Base-by-base conservation (phyloP, 306 rosid genomes). In the Pyrus communis region DNA sequence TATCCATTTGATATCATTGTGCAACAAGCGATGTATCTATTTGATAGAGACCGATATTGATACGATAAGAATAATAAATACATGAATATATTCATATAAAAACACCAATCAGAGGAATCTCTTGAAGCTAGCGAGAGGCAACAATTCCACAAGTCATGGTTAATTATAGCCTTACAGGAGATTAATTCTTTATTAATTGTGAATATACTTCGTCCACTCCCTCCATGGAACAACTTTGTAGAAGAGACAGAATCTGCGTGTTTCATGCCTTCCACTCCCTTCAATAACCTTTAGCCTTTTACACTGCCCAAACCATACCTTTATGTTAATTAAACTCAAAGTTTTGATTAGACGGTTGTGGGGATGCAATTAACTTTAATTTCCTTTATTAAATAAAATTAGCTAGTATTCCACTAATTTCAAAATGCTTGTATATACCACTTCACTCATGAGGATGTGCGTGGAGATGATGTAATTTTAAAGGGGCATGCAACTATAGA, bases 281-380 rank as follows among this genome's bases (percentile, higher is more conserved):
- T 45, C 70, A 38, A 71, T 59, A 61, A 28, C 55, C 33, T 15
- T 68, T 63, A 40, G 45, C 12, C 3, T 8, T 40, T 40, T 40
- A 40, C 45, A 40, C 45, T 40, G 11, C 55, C 57, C 46, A 66
- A 61, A 59, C 82, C 82, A 74, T 65, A 72, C 55, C 28, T 73
- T 46, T 38, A 79, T 70, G n/a, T 40, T 12, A 3, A 21, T 43
- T 38, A 55, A 84, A 31, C 61, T 79, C 85, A 84, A 74, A 78
- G 82, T 15, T 60, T 83, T 84, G 86, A 91, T 87, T 78, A 86
- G 89, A 84, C 87, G 74, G 46, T 75, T 70, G 73, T 82, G 89
- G 83, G 73, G 82, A 65, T 83, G 75, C 31, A 66, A 38, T 14
- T 30, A 77, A 75, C 84, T 85, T 85, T 78, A 55, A 84, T 77